Evolutionary conservation across 257 asterid species (phyloP).

Genomic region (Solanum pennellii): DNA sequence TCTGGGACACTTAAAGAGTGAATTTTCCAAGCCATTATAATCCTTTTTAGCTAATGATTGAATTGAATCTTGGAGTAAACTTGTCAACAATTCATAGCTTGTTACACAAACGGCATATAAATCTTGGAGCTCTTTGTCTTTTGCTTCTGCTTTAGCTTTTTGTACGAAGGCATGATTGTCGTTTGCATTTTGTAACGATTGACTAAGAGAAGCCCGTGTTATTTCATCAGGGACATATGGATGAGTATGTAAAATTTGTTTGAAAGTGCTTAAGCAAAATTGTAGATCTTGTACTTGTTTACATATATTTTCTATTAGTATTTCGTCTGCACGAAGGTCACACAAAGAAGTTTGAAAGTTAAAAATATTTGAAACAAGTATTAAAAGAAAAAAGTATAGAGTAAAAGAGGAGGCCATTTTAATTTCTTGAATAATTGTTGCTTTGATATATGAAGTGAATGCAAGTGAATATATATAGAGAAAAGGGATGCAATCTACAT

Average conservation of each 20-base stretch:
- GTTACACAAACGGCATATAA: neutral
- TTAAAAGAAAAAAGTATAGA: neutral
- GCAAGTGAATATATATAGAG: neutral
- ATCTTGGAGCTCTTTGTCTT: neutral
- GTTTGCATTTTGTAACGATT: neutral
- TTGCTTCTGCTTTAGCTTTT: neutral
- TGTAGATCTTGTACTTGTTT: neutral
- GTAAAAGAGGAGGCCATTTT: neutral
- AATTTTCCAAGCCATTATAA: neutral
- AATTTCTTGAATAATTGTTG: neutral
- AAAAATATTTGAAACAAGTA: neutral
- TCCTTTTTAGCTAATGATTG: neutral
- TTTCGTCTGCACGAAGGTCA: neutral
- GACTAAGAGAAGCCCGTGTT: neutral
- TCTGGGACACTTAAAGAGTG: neutral
- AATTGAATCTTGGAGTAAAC: neutral
- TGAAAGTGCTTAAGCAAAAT: neutral
- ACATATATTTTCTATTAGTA: neutral
- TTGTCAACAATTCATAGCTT: neutral
- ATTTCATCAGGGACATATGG: neutral
- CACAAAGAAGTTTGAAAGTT: neutral
- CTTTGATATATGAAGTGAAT: neutral
- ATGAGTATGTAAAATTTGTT: neutral
- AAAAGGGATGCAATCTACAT: neutral
- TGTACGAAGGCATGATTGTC: neutral